These are phyloP conservation scores for Ulmus americana DNA, from an alignment of 331 rosid genomes.

Conservation along the genomic window DNA sequence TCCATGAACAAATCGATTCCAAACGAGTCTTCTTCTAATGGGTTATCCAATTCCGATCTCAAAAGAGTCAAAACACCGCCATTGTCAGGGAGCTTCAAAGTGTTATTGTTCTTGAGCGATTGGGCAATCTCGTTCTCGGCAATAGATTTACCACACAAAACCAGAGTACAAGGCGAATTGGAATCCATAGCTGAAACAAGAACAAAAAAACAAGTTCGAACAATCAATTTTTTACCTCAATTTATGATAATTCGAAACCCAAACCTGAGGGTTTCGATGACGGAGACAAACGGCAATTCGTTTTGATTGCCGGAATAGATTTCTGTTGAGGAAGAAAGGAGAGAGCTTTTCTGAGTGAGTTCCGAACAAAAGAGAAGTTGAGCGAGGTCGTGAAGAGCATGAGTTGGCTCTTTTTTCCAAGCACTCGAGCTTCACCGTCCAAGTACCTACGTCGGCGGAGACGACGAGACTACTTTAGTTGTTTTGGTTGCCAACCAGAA, in stretches of 20 bases:
- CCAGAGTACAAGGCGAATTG: conserved; percentile 32
- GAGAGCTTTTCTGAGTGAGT: neutral
- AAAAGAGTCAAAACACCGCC: conserved; percentile 36
- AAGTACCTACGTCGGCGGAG: too few relatives aligned
- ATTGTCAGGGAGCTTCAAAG: conserved; percentile 52
- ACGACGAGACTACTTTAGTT: too few relatives aligned
- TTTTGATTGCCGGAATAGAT: conserved; percentile 4
- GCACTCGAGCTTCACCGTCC: too few relatives aligned
- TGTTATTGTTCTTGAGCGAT: conserved; percentile 39
- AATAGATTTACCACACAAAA: conserved; percentile 63
- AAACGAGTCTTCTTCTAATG: conserved; percentile 33
- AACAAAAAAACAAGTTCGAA: neutral
- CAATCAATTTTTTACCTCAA: too few relatives aligned
- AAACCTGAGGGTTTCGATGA: neutral
- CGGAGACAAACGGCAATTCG: conserved; percentile 13
- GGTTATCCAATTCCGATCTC: conserved; percentile 48
- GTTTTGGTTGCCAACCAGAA: too few relatives aligned
- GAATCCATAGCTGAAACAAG: conserved; percentile 38
- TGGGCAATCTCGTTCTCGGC: conserved; percentile 51
- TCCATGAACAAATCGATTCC: conserved; percentile 45
- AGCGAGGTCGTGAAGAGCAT: conserved; percentile 19
- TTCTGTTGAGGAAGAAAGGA: conserved; percentile 9
- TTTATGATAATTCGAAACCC: neutral
- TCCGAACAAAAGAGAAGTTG: conserved; percentile 1
- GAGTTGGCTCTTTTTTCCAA: neutral